phyloP scores from a whole-genome alignment of 192 early-diverging fungal genomes.

The Backusella parvicylindrica region DNA sequence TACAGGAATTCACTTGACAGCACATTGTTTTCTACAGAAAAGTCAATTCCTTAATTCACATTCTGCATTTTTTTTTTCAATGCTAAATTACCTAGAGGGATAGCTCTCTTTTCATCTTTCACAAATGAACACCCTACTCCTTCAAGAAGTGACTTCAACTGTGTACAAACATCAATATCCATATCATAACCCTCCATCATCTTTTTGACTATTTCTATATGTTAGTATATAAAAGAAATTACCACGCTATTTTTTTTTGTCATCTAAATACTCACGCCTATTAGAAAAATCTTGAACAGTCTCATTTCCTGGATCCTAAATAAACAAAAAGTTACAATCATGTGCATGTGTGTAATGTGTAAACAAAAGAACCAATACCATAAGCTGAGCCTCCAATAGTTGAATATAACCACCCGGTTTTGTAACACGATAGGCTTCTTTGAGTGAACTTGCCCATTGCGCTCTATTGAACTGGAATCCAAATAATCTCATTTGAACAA shows the following conservation, averaged over 20 bases:
- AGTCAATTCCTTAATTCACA: too few species aligned
- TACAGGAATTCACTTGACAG: constrained; percentile 6
- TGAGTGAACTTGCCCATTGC: constrained; percentile 16
- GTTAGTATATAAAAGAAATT: neutral
- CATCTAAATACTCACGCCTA: neutral
- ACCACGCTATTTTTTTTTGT: neutral
- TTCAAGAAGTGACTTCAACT: neutral
- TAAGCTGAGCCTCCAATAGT: constrained; percentile 24
- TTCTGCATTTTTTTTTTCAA: neutral
- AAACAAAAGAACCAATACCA: constrained; percentile 3
- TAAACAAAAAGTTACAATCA: neutral
- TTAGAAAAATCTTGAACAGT: neutral
- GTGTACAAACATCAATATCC: neutral
- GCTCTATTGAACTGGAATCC: constrained; percentile 4
- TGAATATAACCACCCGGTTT: constrained; percentile 30
- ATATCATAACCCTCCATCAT: constrained; percentile 1
- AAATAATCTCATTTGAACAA: constrained; percentile 29
- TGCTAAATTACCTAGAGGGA: neutral
- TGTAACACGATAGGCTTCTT: constrained; percentile 20
- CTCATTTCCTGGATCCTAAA: constrained; percentile 15
- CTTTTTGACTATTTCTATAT: neutral
- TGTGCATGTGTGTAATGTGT: neutral
- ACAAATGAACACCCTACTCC: neutral
- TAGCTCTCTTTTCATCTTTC: neutral
- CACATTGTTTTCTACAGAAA: neutral